These are phyloP conservation scores for Amaranthus hypochondriacus DNA, from an alignment of 148 eudicot species.

Conservation along the genomic window DNA sequence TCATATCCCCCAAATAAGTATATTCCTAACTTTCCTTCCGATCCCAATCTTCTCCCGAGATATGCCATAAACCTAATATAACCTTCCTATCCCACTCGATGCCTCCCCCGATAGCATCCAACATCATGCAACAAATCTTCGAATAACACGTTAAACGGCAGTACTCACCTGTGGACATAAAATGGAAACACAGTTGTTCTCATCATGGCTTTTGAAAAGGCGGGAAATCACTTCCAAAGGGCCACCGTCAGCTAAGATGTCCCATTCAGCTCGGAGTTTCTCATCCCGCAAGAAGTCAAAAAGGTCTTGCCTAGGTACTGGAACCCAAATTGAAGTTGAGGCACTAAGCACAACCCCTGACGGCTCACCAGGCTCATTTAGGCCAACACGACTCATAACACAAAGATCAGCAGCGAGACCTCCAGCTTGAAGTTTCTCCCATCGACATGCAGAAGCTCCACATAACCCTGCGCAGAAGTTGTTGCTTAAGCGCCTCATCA, in stretches of 20 bases:
- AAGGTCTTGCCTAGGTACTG: conserved; percentile 37
- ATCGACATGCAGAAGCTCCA: conserved; percentile 32
- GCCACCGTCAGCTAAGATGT: conserved; percentile 50
- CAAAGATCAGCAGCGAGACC: conserved; percentile 36
- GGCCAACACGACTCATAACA: conserved; percentile 45
- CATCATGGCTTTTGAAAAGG: conserved; percentile 42
- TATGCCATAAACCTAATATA: too few relatives aligned
- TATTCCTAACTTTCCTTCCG: too few relatives aligned
- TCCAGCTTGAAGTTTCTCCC: conserved; percentile 37
- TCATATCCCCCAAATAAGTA: too few relatives aligned
- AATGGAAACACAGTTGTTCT: conserved; percentile 35
- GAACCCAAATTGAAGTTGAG: conserved; percentile 56
- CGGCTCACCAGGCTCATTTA: conserved; percentile 54
- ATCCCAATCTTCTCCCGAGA: too few relatives aligned
- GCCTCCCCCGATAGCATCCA: too few relatives aligned
- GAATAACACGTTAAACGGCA: not conserved
- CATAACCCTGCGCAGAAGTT: conserved; percentile 43
- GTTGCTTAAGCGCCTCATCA: conserved; percentile 42
- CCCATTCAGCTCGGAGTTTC: conserved; percentile 48
- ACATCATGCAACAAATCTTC: too few relatives aligned
- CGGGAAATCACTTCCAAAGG: conserved; percentile 43
- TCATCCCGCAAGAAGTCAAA: conserved; percentile 47
- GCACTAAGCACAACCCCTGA: conserved; percentile 50
- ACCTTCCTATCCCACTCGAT: too few relatives aligned
- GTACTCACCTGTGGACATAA: conserved; percentile 48